Evolutionary conservation across 176 grass and related monocot genomes (phyloP).

Genomic region (Aechmea fasciata): DNA sequence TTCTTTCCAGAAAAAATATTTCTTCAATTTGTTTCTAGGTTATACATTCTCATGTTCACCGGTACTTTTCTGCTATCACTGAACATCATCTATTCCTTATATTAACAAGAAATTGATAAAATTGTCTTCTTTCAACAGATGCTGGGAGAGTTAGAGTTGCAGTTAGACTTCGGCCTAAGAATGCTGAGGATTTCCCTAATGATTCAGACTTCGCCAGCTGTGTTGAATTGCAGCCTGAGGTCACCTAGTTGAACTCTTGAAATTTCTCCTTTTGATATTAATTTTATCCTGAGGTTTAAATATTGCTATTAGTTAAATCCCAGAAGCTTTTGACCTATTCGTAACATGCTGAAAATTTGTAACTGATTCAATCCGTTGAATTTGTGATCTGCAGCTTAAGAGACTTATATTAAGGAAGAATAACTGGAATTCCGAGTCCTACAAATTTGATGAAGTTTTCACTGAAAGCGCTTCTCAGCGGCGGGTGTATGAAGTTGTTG

Average conservation of each 20-base stretch:
- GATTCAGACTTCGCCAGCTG: conserved; percentile 49
- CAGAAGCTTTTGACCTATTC: too few species aligned
- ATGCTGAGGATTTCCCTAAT: conserved; percentile 41
- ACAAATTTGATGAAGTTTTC: conserved; percentile 88
- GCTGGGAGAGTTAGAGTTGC: conserved; percentile 74
- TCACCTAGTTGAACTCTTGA: conserved; percentile 15
- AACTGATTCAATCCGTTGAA: too few species aligned
- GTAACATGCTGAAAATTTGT: too few species aligned
- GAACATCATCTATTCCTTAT: not conserved
- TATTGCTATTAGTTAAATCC: too few species aligned
- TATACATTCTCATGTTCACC: not conserved
- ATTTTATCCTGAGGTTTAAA: not conserved
- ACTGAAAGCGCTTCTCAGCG: conserved; percentile 69
- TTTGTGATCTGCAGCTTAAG: conserved; percentile 50
- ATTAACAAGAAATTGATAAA: conserved; percentile 1
- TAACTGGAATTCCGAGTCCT: conserved; percentile 84
- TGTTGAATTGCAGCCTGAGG: conserved; percentile 90
- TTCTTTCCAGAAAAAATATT: not conserved
- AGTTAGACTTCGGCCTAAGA: conserved; percentile 79
- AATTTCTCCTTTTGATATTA: not conserved
- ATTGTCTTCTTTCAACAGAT: conserved; percentile 32
- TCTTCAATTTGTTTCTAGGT: not conserved
- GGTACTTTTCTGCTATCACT: not conserved
- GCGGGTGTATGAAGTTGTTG: conserved; percentile 77
- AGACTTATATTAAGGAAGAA: conserved; percentile 78